Percentiles rank a stretch among this genome's conserved stretches.
phyloP scores from a whole-genome alignment of 1,139 yeast species.

The Taphrina communis region DNA sequence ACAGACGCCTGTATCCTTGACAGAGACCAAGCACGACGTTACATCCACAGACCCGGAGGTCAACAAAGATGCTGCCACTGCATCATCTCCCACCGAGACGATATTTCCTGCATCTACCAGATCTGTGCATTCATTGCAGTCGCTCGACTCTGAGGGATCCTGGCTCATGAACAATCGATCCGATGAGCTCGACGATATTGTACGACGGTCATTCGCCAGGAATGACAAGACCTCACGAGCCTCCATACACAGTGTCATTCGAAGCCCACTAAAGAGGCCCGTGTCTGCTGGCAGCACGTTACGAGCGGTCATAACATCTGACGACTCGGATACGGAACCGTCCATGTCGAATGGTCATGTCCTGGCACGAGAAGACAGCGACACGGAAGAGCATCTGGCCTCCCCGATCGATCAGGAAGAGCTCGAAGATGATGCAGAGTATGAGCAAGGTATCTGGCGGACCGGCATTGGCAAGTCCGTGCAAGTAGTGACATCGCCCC shows the following conservation, averaged over 20 bases:
- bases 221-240: constrained; percentile 1
- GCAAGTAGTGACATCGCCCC: constrained; percentile 24
- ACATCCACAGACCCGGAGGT: neutral
- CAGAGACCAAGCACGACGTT: neutral
- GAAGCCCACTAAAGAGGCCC: constrained; percentile 2
- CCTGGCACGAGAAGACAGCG: neutral
- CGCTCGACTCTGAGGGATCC: constrained; percentile 29
- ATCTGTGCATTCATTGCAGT: constrained; percentile 29
- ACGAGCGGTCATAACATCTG: constrained; percentile 8
- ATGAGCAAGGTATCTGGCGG: constrained; percentile 38
- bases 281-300: constrained; percentile 15
- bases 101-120: neutral
- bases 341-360: neutral
- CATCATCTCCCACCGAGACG: constrained; percentile 1
- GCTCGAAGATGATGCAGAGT: constrained; percentile 27
- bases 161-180: constrained; percentile 22
- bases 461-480: constrained; percentile 36
- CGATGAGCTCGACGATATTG: constrained; percentile 19
- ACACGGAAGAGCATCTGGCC: constrained; percentile 8
- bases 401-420: neutral
- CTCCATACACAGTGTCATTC: neutral
- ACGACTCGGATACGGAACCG: constrained; percentile 1
- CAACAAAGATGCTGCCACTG: neutral
- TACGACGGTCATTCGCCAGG: constrained; percentile 34
- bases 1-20: neutral